Evolutionary conservation across 2,329 filamentous ascomycete species (phyloP).

Genomic region (Fusarium pseudocircinatum): DNA sequence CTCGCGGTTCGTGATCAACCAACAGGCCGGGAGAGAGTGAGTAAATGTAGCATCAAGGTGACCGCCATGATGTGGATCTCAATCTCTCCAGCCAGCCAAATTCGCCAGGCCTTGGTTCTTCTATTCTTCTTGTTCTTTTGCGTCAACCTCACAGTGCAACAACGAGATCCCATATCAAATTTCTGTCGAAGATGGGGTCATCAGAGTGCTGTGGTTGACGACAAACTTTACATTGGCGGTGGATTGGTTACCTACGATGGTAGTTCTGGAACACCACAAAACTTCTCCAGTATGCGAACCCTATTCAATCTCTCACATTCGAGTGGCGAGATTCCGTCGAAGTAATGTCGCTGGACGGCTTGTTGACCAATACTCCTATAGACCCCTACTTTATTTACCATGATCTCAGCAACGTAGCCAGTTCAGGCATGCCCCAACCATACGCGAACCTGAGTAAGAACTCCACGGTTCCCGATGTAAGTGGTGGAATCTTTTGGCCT

Average conservation of each 20-base stretch:
- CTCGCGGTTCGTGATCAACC: conserved; percentile 8
- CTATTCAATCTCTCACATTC: not conserved
- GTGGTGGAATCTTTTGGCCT: conserved; percentile 63
- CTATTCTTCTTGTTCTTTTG: conserved; percentile 35
- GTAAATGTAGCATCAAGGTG: conserved; percentile 35
- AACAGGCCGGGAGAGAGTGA: conserved; percentile 26
- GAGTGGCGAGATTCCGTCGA: not conserved
- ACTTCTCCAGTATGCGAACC: conserved; percentile 64
- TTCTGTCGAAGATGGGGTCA: conserved; percentile 67
- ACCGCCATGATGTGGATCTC: conserved; percentile 40
- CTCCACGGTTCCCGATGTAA: conserved; percentile 59
- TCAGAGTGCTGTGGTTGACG: conserved; percentile 68
- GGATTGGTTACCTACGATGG: conserved; percentile 66
- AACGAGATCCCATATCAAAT: conserved; percentile 62
- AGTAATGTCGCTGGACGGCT: not conserved
- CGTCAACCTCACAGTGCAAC: conserved; percentile 43
- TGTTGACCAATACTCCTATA: conserved; percentile 18
- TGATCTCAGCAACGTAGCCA: conserved; percentile 59
- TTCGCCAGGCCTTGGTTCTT: conserved; percentile 26
- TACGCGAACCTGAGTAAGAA: conserved; percentile 69
- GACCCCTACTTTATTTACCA: conserved; percentile 59
- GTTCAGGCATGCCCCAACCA: conserved; percentile 61
- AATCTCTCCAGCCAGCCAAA: conserved; percentile 26
- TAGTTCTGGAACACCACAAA: conserved; percentile 56
- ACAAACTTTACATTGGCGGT: conserved; percentile 70